These are phyloP conservation scores for Dendryphion nanum DNA, from an alignment of 2,329 filamentous ascomycete species.

Conservation along the genomic window DNA sequence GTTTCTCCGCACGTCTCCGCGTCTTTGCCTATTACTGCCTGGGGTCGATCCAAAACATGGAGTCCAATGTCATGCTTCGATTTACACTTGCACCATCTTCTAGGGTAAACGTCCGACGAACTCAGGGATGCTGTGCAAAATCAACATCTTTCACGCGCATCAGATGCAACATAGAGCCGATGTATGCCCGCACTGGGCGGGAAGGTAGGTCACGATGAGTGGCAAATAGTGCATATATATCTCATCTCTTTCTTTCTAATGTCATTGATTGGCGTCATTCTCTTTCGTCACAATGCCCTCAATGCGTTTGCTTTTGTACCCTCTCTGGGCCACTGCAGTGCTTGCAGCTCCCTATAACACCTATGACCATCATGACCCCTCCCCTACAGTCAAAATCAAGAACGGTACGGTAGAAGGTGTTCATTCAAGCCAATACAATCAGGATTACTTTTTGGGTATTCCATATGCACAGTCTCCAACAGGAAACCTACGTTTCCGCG, in stretches of 20 bases:
- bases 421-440: constrained; percentile 36
- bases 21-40: no score
- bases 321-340: constrained; percentile 1
- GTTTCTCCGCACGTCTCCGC: no score
- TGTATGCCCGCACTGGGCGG: no score
- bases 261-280: not conserved
- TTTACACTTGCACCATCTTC: no score
- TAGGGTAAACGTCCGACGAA: no score
- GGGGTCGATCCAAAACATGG: no score
- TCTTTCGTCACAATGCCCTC: constrained; percentile 2
- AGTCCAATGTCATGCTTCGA: no score
- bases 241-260: not conserved
- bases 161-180: no score
- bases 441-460: constrained; percentile 46
- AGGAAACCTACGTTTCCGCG: constrained; percentile 27
- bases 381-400: constrained; percentile 36
- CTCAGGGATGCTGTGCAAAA: no score
- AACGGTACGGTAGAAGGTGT: constrained; percentile 42
- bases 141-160: no score
- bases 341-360: constrained; percentile 3
- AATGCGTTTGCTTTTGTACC: not conserved
- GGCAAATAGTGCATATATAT: no score
- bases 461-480: constrained; percentile 56
- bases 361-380: not conserved
- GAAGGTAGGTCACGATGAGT: no score